Conservation (phyloP, 2,329 filamentous ascomycete species). For the Aspergillus sp. region DNA sequence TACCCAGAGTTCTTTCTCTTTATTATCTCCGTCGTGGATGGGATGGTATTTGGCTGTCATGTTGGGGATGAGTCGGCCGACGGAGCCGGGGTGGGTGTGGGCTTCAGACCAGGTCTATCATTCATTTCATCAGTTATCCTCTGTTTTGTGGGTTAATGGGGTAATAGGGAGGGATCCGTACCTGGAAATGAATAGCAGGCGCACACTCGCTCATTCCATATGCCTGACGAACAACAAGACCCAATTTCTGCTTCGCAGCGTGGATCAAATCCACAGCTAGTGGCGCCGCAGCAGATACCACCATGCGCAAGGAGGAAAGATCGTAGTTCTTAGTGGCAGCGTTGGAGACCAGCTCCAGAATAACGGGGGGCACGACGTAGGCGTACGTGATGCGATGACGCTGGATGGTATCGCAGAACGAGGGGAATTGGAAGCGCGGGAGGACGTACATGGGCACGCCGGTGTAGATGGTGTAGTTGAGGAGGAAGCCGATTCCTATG, state of each 20-base stretch:
- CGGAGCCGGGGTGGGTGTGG: constrained; percentile 11
- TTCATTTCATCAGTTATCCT: background rate
- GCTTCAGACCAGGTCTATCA: constrained; percentile 17
- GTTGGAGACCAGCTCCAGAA: constrained; percentile 17
- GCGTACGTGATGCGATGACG: constrained; percentile 18
- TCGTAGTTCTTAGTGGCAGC: constrained; percentile 10
- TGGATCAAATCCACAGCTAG: constrained; percentile 17
- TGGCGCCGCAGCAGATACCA: constrained; percentile 17
- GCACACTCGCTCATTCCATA: constrained; percentile 22
- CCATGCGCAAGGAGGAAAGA: constrained; percentile 17
- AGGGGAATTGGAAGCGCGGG: constrained; percentile 15
- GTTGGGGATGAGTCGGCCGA: constrained; percentile 22
- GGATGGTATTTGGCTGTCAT: constrained; percentile 15
- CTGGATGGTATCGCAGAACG: constrained; percentile 17
- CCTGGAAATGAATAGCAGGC: constrained; percentile 19
- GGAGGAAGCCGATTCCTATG: constrained; percentile 16
- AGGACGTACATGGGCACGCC: constrained; percentile 16
- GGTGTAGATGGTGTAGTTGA: constrained; percentile 17
- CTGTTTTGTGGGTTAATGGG: background rate
- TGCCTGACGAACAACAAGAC: constrained; percentile 14
- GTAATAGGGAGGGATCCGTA: too few relatives aligned
- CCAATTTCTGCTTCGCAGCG: constrained; percentile 10
- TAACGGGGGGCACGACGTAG: constrained; percentile 17
- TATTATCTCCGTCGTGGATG: constrained; percentile 5
- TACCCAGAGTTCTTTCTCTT: constrained; percentile 63